phyloP scores from a whole-genome alignment of 768 basidiomycete genomes.

The Dacryopinax spathularia region DNA sequence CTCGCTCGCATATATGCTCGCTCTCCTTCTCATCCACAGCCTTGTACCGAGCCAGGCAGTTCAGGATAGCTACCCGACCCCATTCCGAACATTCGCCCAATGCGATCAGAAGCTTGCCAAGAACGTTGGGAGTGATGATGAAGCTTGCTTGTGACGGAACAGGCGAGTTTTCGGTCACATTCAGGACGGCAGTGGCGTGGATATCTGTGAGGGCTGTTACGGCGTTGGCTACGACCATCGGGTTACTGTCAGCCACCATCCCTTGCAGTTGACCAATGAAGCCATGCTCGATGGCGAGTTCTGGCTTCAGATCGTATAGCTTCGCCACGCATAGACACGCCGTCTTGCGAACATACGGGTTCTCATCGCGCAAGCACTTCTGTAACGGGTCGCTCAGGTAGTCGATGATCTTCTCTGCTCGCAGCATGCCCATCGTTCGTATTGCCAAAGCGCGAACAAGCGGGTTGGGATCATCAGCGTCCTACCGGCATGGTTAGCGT shows the following conservation, averaged over 20 bases:
- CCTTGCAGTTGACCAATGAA: constrained; percentile 80
- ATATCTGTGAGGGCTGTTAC: constrained; percentile 88
- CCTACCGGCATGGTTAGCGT: constrained; percentile 33
- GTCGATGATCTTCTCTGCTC: constrained; percentile 98
- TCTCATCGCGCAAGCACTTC: constrained; percentile 84
- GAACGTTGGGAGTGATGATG: constrained; percentile 62
- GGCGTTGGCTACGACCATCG: constrained; percentile 98
- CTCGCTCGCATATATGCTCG: constrained; percentile 97
- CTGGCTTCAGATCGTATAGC: constrained; percentile 91
- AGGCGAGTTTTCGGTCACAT: constrained; percentile 3
- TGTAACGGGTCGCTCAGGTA: constrained; percentile 93
- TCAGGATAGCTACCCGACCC: constrained; percentile 89
- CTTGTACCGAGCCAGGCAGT: constrained; percentile 69
- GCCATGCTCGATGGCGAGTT: constrained; percentile 86
- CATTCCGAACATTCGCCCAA: constrained; percentile 98
- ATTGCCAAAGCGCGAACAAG: constrained; percentile 92
- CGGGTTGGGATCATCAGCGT: constrained; percentile 91
- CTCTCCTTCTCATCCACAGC: constrained; percentile 84
- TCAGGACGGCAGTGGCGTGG: constrained; percentile 40
- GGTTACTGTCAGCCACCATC: constrained; percentile 90
- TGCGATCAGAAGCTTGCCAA: constrained; percentile 84
- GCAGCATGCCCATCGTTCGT: constrained; percentile 92
- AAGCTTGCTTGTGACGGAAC: constrained; percentile 43
- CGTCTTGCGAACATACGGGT: constrained; percentile 96
- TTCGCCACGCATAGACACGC: constrained; percentile 95